Base-by-base conservation (phyloP, 2,329 filamentous ascomycete species). In the Cladosporium austrohemisphaericum region DNA sequence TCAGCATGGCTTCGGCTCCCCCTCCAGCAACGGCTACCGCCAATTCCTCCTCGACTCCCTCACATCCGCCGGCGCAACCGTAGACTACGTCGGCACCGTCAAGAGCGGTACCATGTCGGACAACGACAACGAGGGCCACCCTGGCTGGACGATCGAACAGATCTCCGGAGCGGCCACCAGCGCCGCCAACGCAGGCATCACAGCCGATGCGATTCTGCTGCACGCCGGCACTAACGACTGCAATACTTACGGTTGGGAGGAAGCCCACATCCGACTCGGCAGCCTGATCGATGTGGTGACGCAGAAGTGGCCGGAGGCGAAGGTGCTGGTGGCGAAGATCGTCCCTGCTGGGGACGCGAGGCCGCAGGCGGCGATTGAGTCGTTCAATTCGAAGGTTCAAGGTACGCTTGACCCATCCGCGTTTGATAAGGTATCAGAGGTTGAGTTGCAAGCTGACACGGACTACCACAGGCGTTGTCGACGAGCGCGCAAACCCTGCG, bases 21-120 rank as follows among this genome's bases (percentile, higher is more conserved):
- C 31, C 16, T 48, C 52, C 4, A 36, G 38, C n/a, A 55, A 55
- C 28, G 38, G 47, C 51, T 55, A 54, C 18, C 51, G 53, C 18
- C 29, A 48, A 9, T 37, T 28, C 35, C 53, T 55, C 4, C 36
- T 47, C 19, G 28, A 26, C 37, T 41, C 37, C 8, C 37, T 49
- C 5, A 31, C 35, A 5, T 37, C 40, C 41, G 31, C 35, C 19
- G 41, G 45, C 20, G 49, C 52, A 28, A 37, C 37, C 5, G 33
- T 51, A 19, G 50, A 52, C 47, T 53, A 51, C 23, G 26, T 45
- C 40, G 48, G 48, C 23, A 46, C 31, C 6, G 36, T 43, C 16
- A 20, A 40, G 19, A 32, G 35, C 25, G 52, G 52, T 31, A 54
- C 36, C 16, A 52, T 54, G 49, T 28, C 37, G 11, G 50, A 54